Percentiles rank a stretch among this genome's conserved stretches.
These are phyloP conservation scores for Cladosporium oxysporum DNA, from an alignment of 2,329 filamentous ascomycete genomes.

Conservation along the genomic window DNA sequence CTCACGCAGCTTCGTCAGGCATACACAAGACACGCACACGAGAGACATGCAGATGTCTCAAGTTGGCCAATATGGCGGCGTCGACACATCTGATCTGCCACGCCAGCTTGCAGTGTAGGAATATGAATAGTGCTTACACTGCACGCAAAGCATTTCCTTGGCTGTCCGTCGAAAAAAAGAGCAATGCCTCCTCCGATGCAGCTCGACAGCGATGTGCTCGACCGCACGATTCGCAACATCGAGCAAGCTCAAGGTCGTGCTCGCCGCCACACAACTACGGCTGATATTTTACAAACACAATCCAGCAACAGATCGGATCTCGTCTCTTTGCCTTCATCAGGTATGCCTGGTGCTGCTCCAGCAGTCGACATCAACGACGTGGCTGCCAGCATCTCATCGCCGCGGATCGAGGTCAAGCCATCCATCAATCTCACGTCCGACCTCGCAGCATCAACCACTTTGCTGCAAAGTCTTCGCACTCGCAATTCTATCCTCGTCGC, in stretches of 20 bases:
- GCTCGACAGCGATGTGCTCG: neutral
- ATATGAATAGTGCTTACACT: neutral
- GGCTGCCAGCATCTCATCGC: neutral
- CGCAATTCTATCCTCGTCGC: slow-evolving; percentile 11
- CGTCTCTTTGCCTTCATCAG: neutral
- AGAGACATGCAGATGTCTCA: slow-evolving; percentile 16
- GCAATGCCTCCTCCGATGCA: neutral
- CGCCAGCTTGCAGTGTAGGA: neutral
- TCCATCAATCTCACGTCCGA: neutral
- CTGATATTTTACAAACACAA: neutral
- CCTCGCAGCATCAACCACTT: neutral
- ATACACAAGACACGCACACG: slow-evolving; percentile 8
- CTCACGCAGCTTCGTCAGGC: neutral
- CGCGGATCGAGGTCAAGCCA: neutral
- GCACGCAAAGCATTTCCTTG: neutral
- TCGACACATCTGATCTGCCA: neutral
- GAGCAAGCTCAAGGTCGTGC: neutral
- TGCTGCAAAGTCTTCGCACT: neutral
- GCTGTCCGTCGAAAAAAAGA: neutral
- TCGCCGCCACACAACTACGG: neutral
- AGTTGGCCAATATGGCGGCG: neutral
- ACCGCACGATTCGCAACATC: slow-evolving; percentile 14
- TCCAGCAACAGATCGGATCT: neutral
- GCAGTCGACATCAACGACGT: neutral
- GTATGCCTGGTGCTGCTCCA: neutral